Conservation (phyloP, 2,329 filamentous ascomycete genomes). For the Ophiognomonia clavigignenti-juglandacearum region DNA sequence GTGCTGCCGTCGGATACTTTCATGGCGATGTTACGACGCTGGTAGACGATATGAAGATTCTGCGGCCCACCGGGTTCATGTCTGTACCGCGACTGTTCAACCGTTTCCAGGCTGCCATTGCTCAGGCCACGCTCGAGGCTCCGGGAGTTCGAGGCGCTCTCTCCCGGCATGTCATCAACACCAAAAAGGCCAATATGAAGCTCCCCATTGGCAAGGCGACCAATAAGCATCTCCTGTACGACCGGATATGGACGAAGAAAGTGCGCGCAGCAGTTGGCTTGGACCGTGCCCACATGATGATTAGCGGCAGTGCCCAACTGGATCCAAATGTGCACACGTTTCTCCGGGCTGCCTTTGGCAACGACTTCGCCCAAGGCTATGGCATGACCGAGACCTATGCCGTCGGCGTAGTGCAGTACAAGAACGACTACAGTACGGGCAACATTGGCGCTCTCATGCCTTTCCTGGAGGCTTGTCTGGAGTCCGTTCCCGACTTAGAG, state of each 20-base stretch:
- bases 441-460: constrained; percentile 75
- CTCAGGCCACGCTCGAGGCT: constrained; percentile 71
- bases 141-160: constrained; percentile 76
- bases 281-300: constrained; percentile 65
- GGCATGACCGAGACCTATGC: constrained; percentile 94
- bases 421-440: constrained; percentile 67
- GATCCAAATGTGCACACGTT: constrained; percentile 87
- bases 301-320: constrained; percentile 85
- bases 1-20: constrained; percentile 82
- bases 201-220: constrained; percentile 68
- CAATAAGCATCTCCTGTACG: constrained; percentile 73
- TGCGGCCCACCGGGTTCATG: constrained; percentile 77
- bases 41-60: constrained; percentile 84
- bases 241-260: constrained; percentile 88
- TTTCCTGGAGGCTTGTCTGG: constrained; percentile 69
- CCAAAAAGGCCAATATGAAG: constrained; percentile 76
- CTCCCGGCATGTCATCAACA: constrained; percentile 71
- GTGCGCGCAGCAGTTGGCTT: constrained; percentile 79
- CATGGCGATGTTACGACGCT: constrained; percentile 83
- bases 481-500: constrained; percentile 90
- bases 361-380: constrained; percentile 80
- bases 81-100: constrained; percentile 92
- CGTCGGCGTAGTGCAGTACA: constrained; percentile 63
- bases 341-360: constrained; percentile 76
- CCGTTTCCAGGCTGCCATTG: constrained; percentile 79